phyloP scores from a whole-genome alignment of 2,329 filamentous ascomycete genomes.

The Fusarium sp. region DNA sequence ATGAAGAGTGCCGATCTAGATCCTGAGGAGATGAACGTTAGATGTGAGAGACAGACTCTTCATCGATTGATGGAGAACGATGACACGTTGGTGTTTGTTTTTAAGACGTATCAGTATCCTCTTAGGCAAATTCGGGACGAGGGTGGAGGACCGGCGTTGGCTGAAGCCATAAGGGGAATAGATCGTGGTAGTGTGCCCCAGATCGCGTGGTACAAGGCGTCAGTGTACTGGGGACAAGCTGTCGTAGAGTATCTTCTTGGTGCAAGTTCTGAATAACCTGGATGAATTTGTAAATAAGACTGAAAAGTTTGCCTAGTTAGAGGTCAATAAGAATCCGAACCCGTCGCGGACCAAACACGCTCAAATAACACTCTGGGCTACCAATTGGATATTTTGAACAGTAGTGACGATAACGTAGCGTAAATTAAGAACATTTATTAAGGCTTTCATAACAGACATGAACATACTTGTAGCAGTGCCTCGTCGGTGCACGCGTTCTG shows the following conservation, averaged over 20 bases:
- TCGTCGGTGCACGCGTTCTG: no score
- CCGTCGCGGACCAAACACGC: fast-evolving
- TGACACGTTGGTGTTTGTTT: neutral
- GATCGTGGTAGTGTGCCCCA: neutral
- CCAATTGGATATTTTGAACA: neutral
- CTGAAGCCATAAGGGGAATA: neutral
- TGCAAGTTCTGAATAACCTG: neutral
- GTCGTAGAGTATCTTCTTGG: neutral
- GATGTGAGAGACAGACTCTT: neutral
- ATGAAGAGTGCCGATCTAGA: fast-evolving
- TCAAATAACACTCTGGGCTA: neutral
- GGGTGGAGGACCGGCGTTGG: neutral
- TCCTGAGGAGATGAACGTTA: neutral
- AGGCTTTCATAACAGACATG: no score
- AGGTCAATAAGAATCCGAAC: neutral
- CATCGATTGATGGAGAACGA: neutral
- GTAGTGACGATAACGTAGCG: neutral
- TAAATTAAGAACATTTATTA: fast-evolving
- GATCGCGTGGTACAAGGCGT: neutral
- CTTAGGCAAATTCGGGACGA: neutral
- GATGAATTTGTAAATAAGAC: no score
- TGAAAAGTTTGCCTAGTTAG: fast-evolving
- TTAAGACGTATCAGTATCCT: neutral
- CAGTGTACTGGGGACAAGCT: neutral
- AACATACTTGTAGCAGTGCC: neutral